A percentile compares a stretch with the other conserved stretches of the same genome.
Conservation (phyloP, 192 early-diverging fungal genomes). For the Oehlia diaphana region DNA sequence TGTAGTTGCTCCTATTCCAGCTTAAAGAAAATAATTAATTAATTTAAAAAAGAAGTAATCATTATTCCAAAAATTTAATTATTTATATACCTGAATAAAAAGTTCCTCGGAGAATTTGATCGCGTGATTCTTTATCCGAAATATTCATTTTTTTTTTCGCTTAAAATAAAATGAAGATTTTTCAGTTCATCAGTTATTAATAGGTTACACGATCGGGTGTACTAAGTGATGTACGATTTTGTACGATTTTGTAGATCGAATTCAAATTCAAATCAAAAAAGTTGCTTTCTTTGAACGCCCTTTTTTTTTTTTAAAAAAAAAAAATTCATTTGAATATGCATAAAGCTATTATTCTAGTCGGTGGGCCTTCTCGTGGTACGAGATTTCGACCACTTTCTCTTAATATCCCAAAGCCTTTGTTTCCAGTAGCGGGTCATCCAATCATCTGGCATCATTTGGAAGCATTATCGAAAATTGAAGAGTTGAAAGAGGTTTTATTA, state of each 20-base stretch:
- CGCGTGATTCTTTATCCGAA: background rate
- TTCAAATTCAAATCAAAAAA: background rate
- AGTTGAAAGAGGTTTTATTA: conserved; percentile 90
- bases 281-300: background rate
- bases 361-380: conserved; percentile 95
- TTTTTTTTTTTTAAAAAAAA: background rate
- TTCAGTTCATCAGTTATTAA: too few species aligned
- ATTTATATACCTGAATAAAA: background rate
- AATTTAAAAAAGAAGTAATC: too few species aligned
- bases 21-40: background rate
- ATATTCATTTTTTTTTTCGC: background rate
- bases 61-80: too few species aligned
- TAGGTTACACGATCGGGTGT: background rate
- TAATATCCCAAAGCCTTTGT: conserved; percentile 96
- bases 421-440: conserved; percentile 94
- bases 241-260: background rate
- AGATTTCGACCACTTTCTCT: conserved; percentile 97
- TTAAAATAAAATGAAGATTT: background rate
- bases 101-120: background rate
- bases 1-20: background rate
- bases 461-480: conserved; percentile 84
- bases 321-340: conserved; percentile 21
- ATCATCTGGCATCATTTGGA: conserved; percentile 97
- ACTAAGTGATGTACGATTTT: background rate
- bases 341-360: conserved; percentile 96